Evolutionary conservation across 2,329 filamentous ascomycete genomes (phyloP), one percentile per base, ranked within the genome.

Genomic region (Saccharata proteae): DNA sequence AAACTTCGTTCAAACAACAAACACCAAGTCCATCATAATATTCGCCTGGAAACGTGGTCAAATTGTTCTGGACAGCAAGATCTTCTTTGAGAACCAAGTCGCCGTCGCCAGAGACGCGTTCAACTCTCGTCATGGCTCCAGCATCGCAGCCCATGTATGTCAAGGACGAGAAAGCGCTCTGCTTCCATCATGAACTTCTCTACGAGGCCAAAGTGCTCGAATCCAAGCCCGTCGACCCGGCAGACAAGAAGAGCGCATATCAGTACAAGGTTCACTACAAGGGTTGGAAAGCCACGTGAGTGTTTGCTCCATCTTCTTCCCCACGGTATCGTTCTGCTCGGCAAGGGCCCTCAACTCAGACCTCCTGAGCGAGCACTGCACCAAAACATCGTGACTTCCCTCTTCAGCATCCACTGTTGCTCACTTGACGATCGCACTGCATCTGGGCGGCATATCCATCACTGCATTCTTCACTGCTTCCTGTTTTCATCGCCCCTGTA

Each of bases 211-310:
- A 96, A 61, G 78, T 98, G 31, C 73, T 93, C 41, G 86, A 94
- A 42, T 68, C 82, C 18, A 74, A 69, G 45, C 61, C 64, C 55
- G 65, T 69, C 48, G 72, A 77, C 38, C 54, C 61, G 5, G 64
- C 64, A 26, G 77, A 78, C 49, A 77, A 80, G 57, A 77, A 75
- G 54, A 78, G 77, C 38, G 74, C 79, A 19, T 85, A 75, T 51
- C 75, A 84, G 54, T 98, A 93, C 63, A 81, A 82, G 51, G 81
- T 98, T 34, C 90, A 98, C 60, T 98, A 98, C 65, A 96, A 96
- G 60, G 90, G 90, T 49, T 98, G 90, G 90, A 98, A 98, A 67
- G 86, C 88, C 57, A 94, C 85, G 69, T 81, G 63, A 61, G 76
- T 76, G 3, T 26, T 36, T 7, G 28, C 35, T 20, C 24, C 8